Evolutionary conservation across 1,284 basidiomycete genomes (phyloP), one percentile per base, ranked within the genome.

Genomic region (Melampsora larici-populina): DNA sequence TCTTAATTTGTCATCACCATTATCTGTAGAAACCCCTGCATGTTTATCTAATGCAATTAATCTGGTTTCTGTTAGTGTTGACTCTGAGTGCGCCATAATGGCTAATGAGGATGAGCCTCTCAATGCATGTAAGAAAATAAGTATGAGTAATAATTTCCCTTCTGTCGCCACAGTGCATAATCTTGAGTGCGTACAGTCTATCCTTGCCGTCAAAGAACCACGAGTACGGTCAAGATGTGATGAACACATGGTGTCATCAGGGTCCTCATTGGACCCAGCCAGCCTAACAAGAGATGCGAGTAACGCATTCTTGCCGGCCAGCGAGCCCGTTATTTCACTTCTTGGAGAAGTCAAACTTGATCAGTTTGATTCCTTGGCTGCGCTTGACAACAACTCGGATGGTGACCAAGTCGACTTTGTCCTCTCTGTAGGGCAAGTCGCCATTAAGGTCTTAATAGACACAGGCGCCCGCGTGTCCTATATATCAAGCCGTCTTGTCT

Each of bases 361-460:
- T 49, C 21, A 11, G 11, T 21, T 49, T 21, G 48, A 49, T 21
- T 49, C 48, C 48, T 21, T 49, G 48, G 48, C 48, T 11, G 48
- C 48, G 11, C 48, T 49, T 11, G 48, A 49, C 48, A 49, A 49
- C 21, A 11, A 49, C 48, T 49, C 48, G 48, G 11, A 11, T 49
- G 48, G 48, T 49, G 21, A 49, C 11, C 48, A 21, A 49, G 43
- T 49, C 7, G 31, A 69, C 49, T 69, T 69, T 24, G 24, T 49
- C 21, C 21, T 49, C 11, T 11, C 11, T 49, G 11, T 11, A 11
- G 11, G 21, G 11, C 11, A 21, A 49, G 48, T 49, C 48, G 40
- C 58, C 36, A 58, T 58, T 58, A 70, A 58, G 51, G 51, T 70
- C 33, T 58, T 70, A 49, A 17, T 70, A 21, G 69, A 70, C 51